Base-by-base conservation (phyloP, 108 stramenopile genomes). In the Discostella pseudostelligera region DNA sequence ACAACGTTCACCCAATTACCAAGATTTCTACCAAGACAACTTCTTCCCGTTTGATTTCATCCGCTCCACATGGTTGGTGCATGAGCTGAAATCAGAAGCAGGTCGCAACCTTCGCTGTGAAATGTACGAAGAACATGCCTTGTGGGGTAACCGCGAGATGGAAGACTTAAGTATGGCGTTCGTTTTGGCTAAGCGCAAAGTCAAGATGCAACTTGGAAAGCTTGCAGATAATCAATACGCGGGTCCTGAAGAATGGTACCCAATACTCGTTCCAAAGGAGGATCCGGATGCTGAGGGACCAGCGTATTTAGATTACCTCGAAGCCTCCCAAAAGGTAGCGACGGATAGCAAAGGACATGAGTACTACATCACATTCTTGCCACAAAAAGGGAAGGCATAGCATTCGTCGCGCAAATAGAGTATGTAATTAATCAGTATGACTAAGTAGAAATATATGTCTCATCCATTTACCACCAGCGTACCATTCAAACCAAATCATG, bases 71-170 rank as follows among this genome's bases (percentile, higher is more conserved):
- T 71, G 84, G 61, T 36, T 90, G 60, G 60, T 90, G 28, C 85
- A 90, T 42, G 76, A 84, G 53, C 76, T 74, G 39, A 68, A 67
- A 42, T 58, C 57, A 39, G 68, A 59, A 49, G 80, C 59, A 44
- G 82, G 65, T 20, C 77, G 57, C 13, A 56, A 69, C 42, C 83
- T 84, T 19, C 87, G 87, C 19, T 90, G 89, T 46, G 82, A 85
- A 75, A 85, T 87, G 85, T 87, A 84, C 48, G 83, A 90, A 58
- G 89, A 90, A 56, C 85, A 88, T 44, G 32, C 81, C 9, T 64
- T 73, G 60, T 90, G 89, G 89, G 79, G 84, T 16, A 78, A 76
- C 22, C 63, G 50, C 26, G 56, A 72, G 8, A 79, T 81, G 80
- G 87, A 87, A 67, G 84, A 85, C 57, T 65, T 87, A 54, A 87